Evolutionary conservation across 1,139 yeast genomes (phyloP).

Genomic region (Hyphopichia wangnamkhiaoensis): DNA sequence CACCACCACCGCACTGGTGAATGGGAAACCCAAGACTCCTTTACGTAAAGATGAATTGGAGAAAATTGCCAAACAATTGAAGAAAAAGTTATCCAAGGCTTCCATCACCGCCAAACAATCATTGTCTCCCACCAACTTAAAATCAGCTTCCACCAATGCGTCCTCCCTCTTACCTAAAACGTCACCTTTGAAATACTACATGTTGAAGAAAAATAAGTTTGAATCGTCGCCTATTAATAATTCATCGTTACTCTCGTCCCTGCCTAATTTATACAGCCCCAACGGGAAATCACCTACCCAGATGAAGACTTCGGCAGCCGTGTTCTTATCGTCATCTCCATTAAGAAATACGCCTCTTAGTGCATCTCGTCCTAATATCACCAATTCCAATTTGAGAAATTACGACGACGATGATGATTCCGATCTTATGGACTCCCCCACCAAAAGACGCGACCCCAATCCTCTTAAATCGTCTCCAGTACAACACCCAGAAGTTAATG

Average conservation of each 20-base stretch:
- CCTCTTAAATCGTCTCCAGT: constrained; percentile 19
- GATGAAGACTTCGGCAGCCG: constrained; percentile 38
- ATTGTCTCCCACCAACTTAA: constrained; percentile 25
- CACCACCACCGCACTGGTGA: not conserved
- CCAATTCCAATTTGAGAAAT: constrained; percentile 11
- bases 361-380: constrained; percentile 2
- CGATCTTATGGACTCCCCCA: constrained; percentile 31
- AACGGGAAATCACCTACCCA: constrained; percentile 45
- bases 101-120: constrained; percentile 49
- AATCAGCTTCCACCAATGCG: constrained; percentile 8
- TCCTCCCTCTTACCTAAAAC: constrained; percentile 17
- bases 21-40: constrained; percentile 33
- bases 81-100: constrained; percentile 45
- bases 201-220: constrained; percentile 24
- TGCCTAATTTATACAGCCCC: constrained; percentile 42
- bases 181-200: constrained; percentile 35
- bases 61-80: constrained; percentile 47
- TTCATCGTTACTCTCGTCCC: constrained; percentile 25
- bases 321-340: constrained; percentile 37
- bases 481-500: constrained; percentile 20
- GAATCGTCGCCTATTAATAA: constrained; percentile 5
- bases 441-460: constrained; percentile 22
- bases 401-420: not conserved
- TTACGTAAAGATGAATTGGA: constrained; percentile 49
- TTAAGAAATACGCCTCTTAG: constrained; percentile 23